A percentile compares a stretch with the other conserved stretches of the same genome.
Conservation (phyloP, 805 yeast genomes). For the Maudiozyma turicensis region DNA sequence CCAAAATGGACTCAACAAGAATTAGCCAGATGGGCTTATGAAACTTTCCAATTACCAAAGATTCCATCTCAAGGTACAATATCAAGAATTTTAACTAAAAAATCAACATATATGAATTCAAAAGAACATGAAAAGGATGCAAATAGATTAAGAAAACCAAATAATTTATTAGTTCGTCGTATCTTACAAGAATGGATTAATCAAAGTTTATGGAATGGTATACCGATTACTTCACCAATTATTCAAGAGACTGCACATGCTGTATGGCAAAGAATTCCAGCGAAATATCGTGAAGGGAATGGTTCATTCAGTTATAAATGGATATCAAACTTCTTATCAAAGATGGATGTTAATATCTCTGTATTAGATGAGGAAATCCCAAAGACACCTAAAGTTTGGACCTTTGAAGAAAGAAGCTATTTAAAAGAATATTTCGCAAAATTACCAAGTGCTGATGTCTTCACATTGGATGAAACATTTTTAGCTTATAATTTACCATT, state of each 20-base stretch:
- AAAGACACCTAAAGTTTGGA: slow-evolving; percentile 48
- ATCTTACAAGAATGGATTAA: slow-evolving; percentile 64
- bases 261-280: slow-evolving; percentile 53
- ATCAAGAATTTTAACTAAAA: slow-evolving; percentile 48
- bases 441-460: slow-evolving; percentile 43
- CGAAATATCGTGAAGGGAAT: slow-evolving; percentile 46
- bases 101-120: slow-evolving; percentile 35
- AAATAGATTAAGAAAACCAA: slow-evolving; percentile 39
- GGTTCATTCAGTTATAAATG: slow-evolving; percentile 59
- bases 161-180: slow-evolving; percentile 43
- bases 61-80: slow-evolving; percentile 63
- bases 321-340: slow-evolving; percentile 38
- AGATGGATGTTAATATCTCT: slow-evolving; percentile 42
- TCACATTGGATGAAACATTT: slow-evolving; percentile 52
- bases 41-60: slow-evolving; percentile 39
- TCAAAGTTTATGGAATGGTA: slow-evolving; percentile 56
- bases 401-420: slow-evolving; percentile 44
- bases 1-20: slow-evolving; percentile 62
- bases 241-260: slow-evolving; percentile 54
- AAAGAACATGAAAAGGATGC: slow-evolving; percentile 42
- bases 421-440: slow-evolving; percentile 37
- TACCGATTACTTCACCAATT: slow-evolving; percentile 55
- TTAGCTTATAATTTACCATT: slow-evolving; percentile 50
- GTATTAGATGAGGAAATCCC: slow-evolving; percentile 38
- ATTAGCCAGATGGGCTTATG: slow-evolving; percentile 54